Conservation (phyloP, 495 filamentous ascomycete genomes). For the Lasiosphaeria miniovina region DNA sequence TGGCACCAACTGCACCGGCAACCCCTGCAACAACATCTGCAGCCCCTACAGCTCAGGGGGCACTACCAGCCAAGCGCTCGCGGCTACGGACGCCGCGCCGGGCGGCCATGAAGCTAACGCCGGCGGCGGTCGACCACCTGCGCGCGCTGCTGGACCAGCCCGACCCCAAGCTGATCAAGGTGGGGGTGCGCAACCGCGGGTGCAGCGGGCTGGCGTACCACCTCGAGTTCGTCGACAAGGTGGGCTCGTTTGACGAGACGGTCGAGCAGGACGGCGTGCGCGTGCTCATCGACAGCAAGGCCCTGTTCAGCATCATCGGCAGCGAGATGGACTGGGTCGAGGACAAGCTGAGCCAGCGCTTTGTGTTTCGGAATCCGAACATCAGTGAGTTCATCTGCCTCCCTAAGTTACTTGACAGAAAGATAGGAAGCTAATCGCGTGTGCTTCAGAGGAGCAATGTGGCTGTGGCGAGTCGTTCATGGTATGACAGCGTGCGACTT, state of each 20-base stretch:
- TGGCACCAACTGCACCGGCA: conserved; percentile 3
- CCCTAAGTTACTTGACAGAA: background rate
- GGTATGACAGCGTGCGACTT: conserved; percentile 47
- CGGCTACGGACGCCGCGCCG: conserved; percentile 76
- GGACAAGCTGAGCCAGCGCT: conserved; percentile 83
- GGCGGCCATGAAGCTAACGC: conserved; percentile 83
- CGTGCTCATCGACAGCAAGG: conserved; percentile 94
- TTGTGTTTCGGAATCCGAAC: conserved; percentile 95
- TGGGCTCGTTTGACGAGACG: conserved; percentile 81
- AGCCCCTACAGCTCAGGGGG: conserved; percentile 21
- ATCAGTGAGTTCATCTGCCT: conserved; percentile 69
- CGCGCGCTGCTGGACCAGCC: conserved; percentile 72
- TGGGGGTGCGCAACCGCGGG: conserved; percentile 92
- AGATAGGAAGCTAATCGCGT: conserved; percentile 32
- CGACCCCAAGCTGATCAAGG: conserved; percentile 84
- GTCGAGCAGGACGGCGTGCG: conserved; percentile 96
- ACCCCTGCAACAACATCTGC: conserved; percentile 15
- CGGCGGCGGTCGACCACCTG: conserved; percentile 72
- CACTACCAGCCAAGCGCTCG: conserved; percentile 31
- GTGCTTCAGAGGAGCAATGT: conserved; percentile 79
- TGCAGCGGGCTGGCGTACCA: conserved; percentile 96
- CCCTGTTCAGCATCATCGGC: conserved; percentile 94
- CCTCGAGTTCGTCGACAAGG: conserved; percentile 90
- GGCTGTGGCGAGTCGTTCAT: conserved; percentile 98
- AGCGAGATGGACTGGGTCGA: conserved; percentile 99